A percentile compares a stretch with the other conserved stretches of the same genome.
These are phyloP conservation scores for Entomophthora muscae DNA, from an alignment of 371 early-diverging fungal species.

Conservation along the genomic window DNA sequence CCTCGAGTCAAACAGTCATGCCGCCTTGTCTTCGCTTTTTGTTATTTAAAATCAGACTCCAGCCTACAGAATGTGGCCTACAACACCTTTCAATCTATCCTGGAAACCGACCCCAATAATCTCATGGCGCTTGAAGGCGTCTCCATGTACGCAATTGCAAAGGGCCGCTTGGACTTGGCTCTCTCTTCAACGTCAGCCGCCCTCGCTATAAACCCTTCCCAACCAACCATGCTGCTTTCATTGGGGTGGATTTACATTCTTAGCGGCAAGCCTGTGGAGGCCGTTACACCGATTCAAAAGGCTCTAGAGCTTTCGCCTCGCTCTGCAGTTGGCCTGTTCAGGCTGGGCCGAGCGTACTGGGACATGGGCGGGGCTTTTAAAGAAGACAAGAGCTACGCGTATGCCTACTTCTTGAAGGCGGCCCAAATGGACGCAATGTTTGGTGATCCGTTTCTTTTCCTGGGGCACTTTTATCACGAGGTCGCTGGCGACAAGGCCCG, in stretches of 20 bases:
- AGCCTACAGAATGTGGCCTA: conserved; percentile 29
- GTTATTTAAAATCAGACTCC: conserved; percentile 30
- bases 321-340: conserved; percentile 33
- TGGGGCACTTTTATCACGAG: conserved; percentile 62
- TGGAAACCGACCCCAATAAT: conserved; percentile 23
- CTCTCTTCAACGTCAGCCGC: not conserved
- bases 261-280: conserved; percentile 27
- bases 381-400: conserved; percentile 35
- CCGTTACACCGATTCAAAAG: conserved; percentile 26
- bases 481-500: conserved; percentile 40
- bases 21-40: conserved; percentile 40
- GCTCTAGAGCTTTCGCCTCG: conserved; percentile 25
- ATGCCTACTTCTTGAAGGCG: conserved; percentile 45
- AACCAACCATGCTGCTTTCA: conserved; percentile 10
- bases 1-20: conserved; percentile 26
- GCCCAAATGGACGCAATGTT: conserved; percentile 48
- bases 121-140: conserved; percentile 27
- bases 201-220: not conserved
- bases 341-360: conserved; percentile 66
- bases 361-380: conserved; percentile 45
- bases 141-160: not conserved
- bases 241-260: conserved; percentile 15
- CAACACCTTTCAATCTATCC: conserved; percentile 27
- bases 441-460: conserved; percentile 47
- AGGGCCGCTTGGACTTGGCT: not conserved